These are phyloP conservation scores for Psilocybe azurescens DNA, from an alignment of 768 basidiomycete species.

Conservation along the genomic window DNA sequence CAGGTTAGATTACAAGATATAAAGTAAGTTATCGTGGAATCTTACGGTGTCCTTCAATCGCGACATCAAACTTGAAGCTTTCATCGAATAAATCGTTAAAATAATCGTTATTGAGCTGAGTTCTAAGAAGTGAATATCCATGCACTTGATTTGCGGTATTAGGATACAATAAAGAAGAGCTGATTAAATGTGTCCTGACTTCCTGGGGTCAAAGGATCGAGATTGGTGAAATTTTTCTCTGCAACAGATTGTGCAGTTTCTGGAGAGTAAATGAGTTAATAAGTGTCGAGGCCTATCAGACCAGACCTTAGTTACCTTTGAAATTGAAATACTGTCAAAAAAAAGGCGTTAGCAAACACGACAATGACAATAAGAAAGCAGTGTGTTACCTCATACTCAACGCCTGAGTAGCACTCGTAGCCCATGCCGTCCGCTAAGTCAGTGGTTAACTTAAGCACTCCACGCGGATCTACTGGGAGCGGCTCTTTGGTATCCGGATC, in stretches of 20 bases:
- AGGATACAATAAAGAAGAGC: not conserved
- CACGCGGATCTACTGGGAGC: conserved; percentile 84
- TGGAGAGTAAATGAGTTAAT: conserved; percentile 29
- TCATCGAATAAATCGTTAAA: conserved; percentile 89
- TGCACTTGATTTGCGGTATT: conserved; percentile 68
- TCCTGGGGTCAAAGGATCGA: conserved; percentile 88
- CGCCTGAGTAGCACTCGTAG: conserved; percentile 78
- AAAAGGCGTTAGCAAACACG: not conserved
- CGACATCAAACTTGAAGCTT: conserved; percentile 72
- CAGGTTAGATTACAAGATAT: not conserved
- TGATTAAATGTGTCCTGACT: conserved; percentile 57
- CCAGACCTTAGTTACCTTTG: conserved; percentile 57
- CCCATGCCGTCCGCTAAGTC: conserved; percentile 53
- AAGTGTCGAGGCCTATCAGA: not conserved
- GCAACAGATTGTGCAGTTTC: conserved; percentile 82
- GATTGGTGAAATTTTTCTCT: conserved; percentile 76
- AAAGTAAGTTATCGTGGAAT: not conserved
- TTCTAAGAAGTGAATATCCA: conserved; percentile 92
- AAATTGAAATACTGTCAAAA: conserved; percentile 81
- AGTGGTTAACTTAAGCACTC: conserved; percentile 68
- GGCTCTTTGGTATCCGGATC: conserved; percentile 86
- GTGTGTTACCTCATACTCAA: conserved; percentile 85
- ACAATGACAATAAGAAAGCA: not conserved
- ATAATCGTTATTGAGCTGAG: conserved; percentile 88
- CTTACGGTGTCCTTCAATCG: conserved; percentile 87